phyloP scores from a whole-genome alignment of 106 monocot species.

The Narthecium ossifragum region DNA sequence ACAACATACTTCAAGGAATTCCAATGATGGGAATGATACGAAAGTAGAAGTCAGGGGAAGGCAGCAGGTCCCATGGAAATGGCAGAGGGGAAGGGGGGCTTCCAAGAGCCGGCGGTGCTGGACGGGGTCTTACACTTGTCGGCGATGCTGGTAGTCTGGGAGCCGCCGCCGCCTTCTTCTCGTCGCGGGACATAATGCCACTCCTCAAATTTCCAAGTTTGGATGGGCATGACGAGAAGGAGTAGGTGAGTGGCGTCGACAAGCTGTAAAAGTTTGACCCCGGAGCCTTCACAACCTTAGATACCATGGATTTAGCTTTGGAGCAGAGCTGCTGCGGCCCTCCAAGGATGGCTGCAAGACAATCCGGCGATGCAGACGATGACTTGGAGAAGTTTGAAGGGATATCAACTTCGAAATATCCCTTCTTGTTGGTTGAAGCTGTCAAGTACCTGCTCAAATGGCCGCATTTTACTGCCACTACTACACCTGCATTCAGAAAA shows the following conservation, averaged over 20 bases:
- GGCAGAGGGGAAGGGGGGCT: no score
- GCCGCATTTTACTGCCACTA: slow-evolving; percentile 3
- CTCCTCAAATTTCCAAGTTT: background rate
- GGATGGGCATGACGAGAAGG: background rate
- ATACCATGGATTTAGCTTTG: background rate
- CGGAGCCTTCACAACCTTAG: slow-evolving; percentile 1
- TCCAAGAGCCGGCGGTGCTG: no score
- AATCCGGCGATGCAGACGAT: background rate
- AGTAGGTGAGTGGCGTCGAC: slow-evolving; percentile 6
- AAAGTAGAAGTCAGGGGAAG: background rate
- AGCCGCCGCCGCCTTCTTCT: no score
- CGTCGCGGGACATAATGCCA: no score
- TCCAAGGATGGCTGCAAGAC: slow-evolving; percentile 1
- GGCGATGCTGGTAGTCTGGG: no score
- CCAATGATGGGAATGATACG: slow-evolving; percentile 9
- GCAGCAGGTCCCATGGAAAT: background rate
- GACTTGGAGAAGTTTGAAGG: background rate
- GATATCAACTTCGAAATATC: slow-evolving; percentile 2
- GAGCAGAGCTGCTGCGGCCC: slow-evolving; percentile 2
- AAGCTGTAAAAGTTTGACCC: background rate
- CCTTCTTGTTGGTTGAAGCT: slow-evolving; percentile 5
- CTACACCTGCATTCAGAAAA: background rate
- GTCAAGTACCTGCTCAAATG: background rate
- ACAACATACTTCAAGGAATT: background rate
- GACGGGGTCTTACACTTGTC: no score